Conservation (phyloP, 805 yeast genomes). For the Candida adriatica region DNA sequence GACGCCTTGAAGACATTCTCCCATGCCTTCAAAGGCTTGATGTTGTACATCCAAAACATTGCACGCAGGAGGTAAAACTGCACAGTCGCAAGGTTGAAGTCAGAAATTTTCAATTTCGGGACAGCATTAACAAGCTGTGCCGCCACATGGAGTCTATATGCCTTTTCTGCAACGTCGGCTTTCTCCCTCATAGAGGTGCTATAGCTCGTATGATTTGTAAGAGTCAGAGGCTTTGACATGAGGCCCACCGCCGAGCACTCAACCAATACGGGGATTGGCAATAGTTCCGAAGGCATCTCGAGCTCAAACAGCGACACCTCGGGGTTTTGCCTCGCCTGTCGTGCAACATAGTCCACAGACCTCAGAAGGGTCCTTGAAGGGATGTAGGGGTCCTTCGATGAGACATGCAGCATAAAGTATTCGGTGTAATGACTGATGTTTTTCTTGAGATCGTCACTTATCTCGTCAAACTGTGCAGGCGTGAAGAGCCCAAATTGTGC, state of each 20-base stretch:
- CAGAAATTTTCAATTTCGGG: conserved; percentile 10
- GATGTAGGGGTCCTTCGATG: conserved; percentile 19
- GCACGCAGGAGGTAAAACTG: conserved; percentile 14
- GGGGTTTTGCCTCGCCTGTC: background rate
- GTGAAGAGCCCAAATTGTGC: conserved; percentile 9
- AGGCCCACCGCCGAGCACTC: conserved; percentile 12
- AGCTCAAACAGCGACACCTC: conserved; percentile 6
- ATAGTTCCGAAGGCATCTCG: conserved; percentile 7
- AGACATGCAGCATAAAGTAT: conserved; percentile 12
- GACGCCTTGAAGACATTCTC: conserved; percentile 15
- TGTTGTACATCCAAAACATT: conserved; percentile 19
- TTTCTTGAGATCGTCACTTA: conserved; percentile 6
- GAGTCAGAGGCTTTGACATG: conserved; percentile 16
- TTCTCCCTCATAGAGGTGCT: conserved; percentile 12
- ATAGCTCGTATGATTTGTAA: conserved; percentile 9
- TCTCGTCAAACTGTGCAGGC: conserved; percentile 2
- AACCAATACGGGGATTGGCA: conserved; percentile 13
- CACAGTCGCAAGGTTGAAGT: conserved; percentile 12
- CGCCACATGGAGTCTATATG: conserved; percentile 10
- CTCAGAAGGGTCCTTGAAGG: conserved; percentile 5
- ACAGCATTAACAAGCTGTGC: conserved; percentile 10
- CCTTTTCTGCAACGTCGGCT: conserved; percentile 1
- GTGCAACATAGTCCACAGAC: conserved; percentile 10
- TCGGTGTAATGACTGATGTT: conserved; percentile 9
- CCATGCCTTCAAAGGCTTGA: conserved; percentile 22